Base-by-base conservation (phyloP, 2,329 filamentous ascomycete species). In the Calonectria multiphialidica region DNA sequence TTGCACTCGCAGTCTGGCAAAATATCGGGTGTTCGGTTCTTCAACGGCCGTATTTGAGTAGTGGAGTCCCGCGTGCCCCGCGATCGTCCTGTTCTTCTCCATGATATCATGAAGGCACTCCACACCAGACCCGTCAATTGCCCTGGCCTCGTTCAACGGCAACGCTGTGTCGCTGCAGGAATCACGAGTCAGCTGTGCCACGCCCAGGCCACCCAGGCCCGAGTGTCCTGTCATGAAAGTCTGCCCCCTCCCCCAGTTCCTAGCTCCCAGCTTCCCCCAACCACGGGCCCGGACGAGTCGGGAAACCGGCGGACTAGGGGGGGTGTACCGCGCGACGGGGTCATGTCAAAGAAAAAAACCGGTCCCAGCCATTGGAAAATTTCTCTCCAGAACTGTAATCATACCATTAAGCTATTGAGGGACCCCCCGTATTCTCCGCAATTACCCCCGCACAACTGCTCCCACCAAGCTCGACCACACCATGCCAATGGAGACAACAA, bases 41-140 rank as follows among this genome's bases (percentile, higher is more conserved):
- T 78, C 68, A 55, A 18, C 77, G 77, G 77, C 66, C 74, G 70
- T 78, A 79, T 73, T 78, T 68, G 65, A 62, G 15, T 13, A 30
- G 67, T 74, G 71, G 68, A 69, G 25, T 35, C 45, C 50, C 61
- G 53, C 16, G 37, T 66, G 64, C 63, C 68, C 72, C 69, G 71
- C 68, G 73, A 71, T 71, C 71, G 42, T 40, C 67, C 61, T 65
- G 50, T 68, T 66, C 64, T 70, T 74, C 37, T 67, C 49, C 65
- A 71, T 71, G 71, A 71, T 75, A 75, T 77, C 74, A 77, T 55
- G 44, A 71, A 68, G 68, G 5, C 67, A 65, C 68, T 64, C 68
- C 61, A 59, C 49, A 35, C 62, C 45, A 8, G 63, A 55, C 71
- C 70, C 62, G 44, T 62, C 47, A 35, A 13, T 57, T 53, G 49